These are phyloP conservation scores for Allantophomopsis lycopodina DNA, from an alignment of 2,329 filamentous ascomycete genomes.

Conservation along the genomic window DNA sequence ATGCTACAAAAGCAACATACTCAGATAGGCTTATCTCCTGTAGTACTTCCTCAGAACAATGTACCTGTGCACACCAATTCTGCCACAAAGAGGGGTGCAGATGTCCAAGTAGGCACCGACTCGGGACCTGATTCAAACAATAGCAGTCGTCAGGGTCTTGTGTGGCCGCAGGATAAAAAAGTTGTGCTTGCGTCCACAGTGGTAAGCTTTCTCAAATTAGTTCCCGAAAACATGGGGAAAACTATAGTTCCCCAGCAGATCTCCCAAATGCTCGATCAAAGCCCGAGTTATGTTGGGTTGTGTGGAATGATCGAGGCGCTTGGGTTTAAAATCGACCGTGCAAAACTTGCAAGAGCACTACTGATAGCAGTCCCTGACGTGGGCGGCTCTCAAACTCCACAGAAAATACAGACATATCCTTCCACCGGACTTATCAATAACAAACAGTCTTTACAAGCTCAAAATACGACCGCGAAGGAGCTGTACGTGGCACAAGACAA, in stretches of 20 bases:
- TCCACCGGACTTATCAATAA: too few relatives aligned
- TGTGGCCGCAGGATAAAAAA: slow-evolving; percentile 2
- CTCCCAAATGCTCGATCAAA: slow-evolving; percentile 2
- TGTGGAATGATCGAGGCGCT: slow-evolving; percentile 5
- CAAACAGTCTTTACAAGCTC: too few relatives aligned
- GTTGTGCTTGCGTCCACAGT: slow-evolving; percentile 1
- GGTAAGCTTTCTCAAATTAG: slow-evolving; percentile 1
- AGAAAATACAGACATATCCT: too few relatives aligned
- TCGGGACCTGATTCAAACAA: not conserved
- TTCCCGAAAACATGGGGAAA: slow-evolving; percentile 3
- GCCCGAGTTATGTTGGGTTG: slow-evolving; percentile 3
- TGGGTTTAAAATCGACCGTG: slow-evolving; percentile 3
- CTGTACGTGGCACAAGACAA: too few relatives aligned
- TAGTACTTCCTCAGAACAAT: not conserved
- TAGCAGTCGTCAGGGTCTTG: not conserved
- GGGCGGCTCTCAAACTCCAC: not conserved
- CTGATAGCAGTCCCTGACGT: not conserved
- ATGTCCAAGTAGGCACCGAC: not conserved
- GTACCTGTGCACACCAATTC: not conserved
- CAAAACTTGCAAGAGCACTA: slow-evolving; percentile 3
- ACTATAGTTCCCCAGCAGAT: slow-evolving; percentile 1
- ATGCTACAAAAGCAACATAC: not conserved
- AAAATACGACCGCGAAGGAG: too few relatives aligned
- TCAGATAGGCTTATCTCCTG: not conserved
- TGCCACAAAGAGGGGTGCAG: not conserved